Base-by-base conservation (phyloP, 495 filamentous ascomycete genomes). In the Apiosordaria backusii region DNA sequence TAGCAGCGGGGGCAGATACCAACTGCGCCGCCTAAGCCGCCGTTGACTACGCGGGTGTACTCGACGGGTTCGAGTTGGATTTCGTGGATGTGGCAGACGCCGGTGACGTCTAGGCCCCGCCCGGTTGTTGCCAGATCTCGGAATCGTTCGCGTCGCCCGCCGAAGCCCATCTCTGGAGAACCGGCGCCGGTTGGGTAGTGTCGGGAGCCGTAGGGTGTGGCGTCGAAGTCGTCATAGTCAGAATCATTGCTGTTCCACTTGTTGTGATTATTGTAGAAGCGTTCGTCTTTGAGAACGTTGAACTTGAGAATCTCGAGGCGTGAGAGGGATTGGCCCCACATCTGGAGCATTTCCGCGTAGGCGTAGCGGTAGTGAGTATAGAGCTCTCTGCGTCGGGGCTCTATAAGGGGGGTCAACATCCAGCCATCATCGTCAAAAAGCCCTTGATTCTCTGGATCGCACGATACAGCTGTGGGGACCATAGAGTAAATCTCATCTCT, bases 271-370 rank as follows among this genome's bases (percentile, higher is more conserved):
- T 55, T 22, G n/a, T 55, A 23, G 22, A 69, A 53, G 53, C 25
- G 67, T 68, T 81, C 76, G 19, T 83, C 79, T 68, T 79, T 81
- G 53, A 90, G 74, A 4, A 85, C 83, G 57, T 92, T 90, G 75
- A 93, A 94, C 70, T 96, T 96, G 63, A 96, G 80, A 22, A 97
- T 85, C 76, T 97, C 92, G 6, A 92, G 85, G 19, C 89, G 83
- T 29, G 88, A 83, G 4, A 91, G 81, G 0, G 89, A 88, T 7
- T 94, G 81, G n/a, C 85, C 84, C 93, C 94, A 97, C 64, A 89
- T 85, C 55, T 86, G 88, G 1, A 97, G 82, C 69, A 96, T 83
- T 67, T 94, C 84, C 13, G 94, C 91, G 72, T 97, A 97, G 50
- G 87, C 82, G 61, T 85, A 84, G 19, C 93, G 87, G 76, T 96